Evolutionary conservation across 1,284 basidiomycete genomes (phyloP), one percentile per base, ranked within the genome.

Genomic region (Leccinum huronense): DNA sequence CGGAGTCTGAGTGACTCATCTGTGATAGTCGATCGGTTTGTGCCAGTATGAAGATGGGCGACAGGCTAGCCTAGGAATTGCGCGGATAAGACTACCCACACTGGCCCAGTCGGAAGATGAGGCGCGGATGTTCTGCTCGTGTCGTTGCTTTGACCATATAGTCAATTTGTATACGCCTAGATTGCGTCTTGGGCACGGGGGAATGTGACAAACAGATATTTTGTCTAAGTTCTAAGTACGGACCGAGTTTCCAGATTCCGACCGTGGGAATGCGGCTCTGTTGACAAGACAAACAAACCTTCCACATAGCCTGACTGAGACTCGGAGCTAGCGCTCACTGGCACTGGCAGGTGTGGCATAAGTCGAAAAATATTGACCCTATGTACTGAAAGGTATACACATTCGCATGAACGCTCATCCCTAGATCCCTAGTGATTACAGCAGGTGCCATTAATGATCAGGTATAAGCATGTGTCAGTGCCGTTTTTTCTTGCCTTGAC

Each of bases 341-440:
- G 36, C 5, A 5, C 13, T 48, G 23, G 23, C 45, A 48, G 19
- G 19, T 13, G 48, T 23, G 23, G 23, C 19, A 51, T 6, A 45
- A 45, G 42, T 45, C n/a, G 42, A 45, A 45, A 23, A 45, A 45
- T 23, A 23, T 51, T 7, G 4, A 48, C 19, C 11, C 48, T 13
- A 23, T 23, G 23, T 23, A 23, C 45, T 23, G 8, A 51, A 51
- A 51, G 48, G 48, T 51, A 51, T 23, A 23, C n/a, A 51, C 45
- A 51, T 51, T 51, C 45, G 3, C 45, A 51, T 51, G 19, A 7
- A 51, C 19, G 11, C 19, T 51, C 45, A 51, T 51, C 45, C 48
- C 48, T 51, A 51, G 48, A 51, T 51, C 45, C 48, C 48, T 51
- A 51, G 48, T 51, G 11, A 23, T 51, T 51, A 51, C 48, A 51